A percentile compares a stretch with the other conserved stretches of the same genome.
These are phyloP conservation scores for Penicillium oxalicum DNA, from an alignment of 2,329 filamentous ascomycete species.

Conservation along the genomic window DNA sequence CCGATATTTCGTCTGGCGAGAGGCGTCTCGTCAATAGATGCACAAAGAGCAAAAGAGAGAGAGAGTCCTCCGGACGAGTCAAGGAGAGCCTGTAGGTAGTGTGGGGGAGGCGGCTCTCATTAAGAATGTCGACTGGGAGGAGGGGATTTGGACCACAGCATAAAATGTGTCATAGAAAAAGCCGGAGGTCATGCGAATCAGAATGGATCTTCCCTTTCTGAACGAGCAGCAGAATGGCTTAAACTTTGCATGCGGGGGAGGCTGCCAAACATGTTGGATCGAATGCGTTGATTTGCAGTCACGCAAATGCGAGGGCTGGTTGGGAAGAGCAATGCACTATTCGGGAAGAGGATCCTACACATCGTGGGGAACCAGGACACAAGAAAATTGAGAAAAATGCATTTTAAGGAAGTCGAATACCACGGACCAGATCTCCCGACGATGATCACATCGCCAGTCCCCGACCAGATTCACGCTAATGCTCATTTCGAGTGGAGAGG, in stretches of 20 bases:
- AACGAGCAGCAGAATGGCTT: slow-evolving; percentile 1
- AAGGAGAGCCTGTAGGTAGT: neutral
- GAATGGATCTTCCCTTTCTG: neutral
- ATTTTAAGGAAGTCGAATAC: too few relatives aligned
- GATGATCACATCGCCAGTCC: too few relatives aligned
- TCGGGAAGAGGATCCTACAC: too few relatives aligned
- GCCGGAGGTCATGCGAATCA: slow-evolving; percentile 15
- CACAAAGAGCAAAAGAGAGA: neutral
- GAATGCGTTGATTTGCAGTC: slow-evolving; percentile 21
- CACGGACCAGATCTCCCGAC: too few relatives aligned
- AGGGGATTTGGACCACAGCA: slow-evolving; percentile 8
- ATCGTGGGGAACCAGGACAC: slow-evolving; percentile 1
- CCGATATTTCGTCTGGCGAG: neutral
- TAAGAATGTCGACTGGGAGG: slow-evolving; percentile 2
- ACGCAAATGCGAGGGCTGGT: neutral
- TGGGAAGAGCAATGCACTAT: neutral
- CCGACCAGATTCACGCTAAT: too few relatives aligned
- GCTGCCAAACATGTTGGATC: slow-evolving; percentile 21
- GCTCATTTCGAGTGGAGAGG: too few relatives aligned
- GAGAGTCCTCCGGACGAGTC: neutral
- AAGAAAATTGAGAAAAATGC: neutral
- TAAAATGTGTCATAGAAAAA: slow-evolving; percentile 17
- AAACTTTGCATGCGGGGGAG: slow-evolving; percentile 24
- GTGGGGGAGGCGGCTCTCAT: slow-evolving; percentile 1
- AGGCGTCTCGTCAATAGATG: neutral